Evolutionary conservation across 2,329 filamentous ascomycete genomes (phyloP).

Genomic region (Westerdykella aurantiaca): DNA sequence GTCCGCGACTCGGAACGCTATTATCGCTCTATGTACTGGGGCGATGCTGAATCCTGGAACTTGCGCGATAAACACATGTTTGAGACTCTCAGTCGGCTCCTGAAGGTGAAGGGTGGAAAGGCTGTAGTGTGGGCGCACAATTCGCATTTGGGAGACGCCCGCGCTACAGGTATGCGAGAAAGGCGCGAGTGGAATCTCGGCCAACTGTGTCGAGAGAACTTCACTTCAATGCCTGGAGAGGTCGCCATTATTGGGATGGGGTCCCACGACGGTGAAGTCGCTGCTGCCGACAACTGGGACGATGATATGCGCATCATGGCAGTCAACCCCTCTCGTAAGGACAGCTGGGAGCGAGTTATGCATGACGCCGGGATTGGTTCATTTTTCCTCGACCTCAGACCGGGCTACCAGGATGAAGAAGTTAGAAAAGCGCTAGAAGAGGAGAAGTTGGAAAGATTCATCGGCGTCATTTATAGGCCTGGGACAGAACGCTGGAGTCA

Average conservation of each 20-base stretch:
- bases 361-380: conserved; percentile 43
- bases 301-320: conserved; percentile 48
- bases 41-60: conserved; percentile 47
- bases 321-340: conserved; percentile 41
- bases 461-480: conserved; percentile 50
- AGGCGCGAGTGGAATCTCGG: conserved; percentile 48
- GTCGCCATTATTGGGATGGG: conserved; percentile 45
- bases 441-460: conserved; percentile 47
- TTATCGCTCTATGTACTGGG: conserved; percentile 50
- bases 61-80: conserved; percentile 51
- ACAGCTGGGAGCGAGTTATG: conserved; percentile 48
- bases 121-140: conserved; percentile 53
- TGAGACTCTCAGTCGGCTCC: conserved; percentile 42
- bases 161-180: conserved; percentile 45
- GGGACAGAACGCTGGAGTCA: conserved; percentile 47
- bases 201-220: conserved; percentile 47
- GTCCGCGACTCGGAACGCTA: conserved; percentile 48
- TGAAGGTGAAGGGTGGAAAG: conserved; percentile 41
- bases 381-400: conserved; percentile 46
- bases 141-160: conserved; percentile 50
- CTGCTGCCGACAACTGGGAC: conserved; percentile 49
- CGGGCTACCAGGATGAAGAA: conserved; percentile 29
- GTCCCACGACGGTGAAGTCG: conserved; percentile 49
- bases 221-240: conserved; percentile 30
- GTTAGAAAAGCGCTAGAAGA: conserved; percentile 35